phyloP scores from a whole-genome alignment of 495 filamentous ascomycete genomes.

The Glonium stellatum region DNA sequence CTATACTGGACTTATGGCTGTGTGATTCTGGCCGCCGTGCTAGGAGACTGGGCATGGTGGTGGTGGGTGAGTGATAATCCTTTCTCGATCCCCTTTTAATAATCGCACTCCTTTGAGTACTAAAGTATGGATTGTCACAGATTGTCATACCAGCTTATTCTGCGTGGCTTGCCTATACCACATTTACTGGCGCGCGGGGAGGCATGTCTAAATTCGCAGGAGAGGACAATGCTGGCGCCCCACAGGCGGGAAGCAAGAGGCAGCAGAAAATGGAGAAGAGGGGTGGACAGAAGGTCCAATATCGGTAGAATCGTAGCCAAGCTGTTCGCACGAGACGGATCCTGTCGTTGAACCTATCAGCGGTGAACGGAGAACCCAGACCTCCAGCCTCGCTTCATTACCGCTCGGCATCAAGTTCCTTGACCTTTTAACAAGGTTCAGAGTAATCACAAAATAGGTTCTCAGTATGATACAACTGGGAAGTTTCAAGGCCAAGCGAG shows the following conservation, averaged over 20 bases:
- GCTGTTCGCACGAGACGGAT: background rate
- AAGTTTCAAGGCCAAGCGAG: too few relatives aligned
- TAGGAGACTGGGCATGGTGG: constrained; percentile 39
- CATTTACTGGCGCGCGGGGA: constrained; percentile 28
- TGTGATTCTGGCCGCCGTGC: constrained; percentile 34
- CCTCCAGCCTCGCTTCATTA: too few relatives aligned
- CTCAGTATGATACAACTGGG: too few relatives aligned
- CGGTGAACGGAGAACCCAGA: too few relatives aligned
- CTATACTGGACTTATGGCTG: constrained; percentile 70
- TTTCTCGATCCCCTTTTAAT: background rate
- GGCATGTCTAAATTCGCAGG: constrained; percentile 29
- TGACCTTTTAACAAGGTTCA: too few relatives aligned
- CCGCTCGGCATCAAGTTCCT: too few relatives aligned
- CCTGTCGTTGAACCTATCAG: too few relatives aligned
- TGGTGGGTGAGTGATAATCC: constrained; percentile 17
- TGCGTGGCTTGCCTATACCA: constrained; percentile 31
- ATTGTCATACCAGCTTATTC: constrained; percentile 35
- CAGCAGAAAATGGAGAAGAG: constrained; percentile 38
- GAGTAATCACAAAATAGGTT: too few relatives aligned
- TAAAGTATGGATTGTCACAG: constrained; percentile 1
- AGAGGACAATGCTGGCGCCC: constrained; percentile 21
- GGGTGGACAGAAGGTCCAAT: constrained; percentile 35
- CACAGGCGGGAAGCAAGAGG: constrained; percentile 32
- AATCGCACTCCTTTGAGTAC: background rate
- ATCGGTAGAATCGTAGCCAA: constrained; percentile 25